Percentiles rank a stretch among this genome's conserved stretches.
Conservation (phyloP, 73 alveolate species). For the Uronychia setigera region DNA sequence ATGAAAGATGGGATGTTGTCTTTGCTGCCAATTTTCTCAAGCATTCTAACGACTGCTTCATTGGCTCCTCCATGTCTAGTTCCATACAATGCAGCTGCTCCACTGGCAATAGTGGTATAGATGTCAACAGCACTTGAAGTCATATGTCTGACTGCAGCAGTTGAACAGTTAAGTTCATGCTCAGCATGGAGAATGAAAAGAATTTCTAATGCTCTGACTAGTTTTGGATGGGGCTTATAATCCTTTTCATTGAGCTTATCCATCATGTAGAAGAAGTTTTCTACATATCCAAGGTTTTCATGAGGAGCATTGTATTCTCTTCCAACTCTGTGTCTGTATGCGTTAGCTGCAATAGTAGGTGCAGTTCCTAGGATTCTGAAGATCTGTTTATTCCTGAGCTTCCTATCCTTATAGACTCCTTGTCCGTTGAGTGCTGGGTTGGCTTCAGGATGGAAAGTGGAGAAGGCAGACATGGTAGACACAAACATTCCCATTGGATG, state of each 20-base stretch:
- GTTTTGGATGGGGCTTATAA: slow-evolving; percentile 81
- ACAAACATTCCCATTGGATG: slow-evolving; percentile 96
- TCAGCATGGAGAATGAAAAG: slow-evolving; percentile 92
- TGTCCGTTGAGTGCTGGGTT: slow-evolving; percentile 92
- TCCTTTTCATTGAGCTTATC: slow-evolving; percentile 75
- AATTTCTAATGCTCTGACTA: slow-evolving; percentile 81
- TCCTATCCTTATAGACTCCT: slow-evolving; percentile 70
- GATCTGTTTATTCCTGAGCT: slow-evolving; percentile 82
- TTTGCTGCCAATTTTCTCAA: slow-evolving; percentile 83
- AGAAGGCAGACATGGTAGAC: slow-evolving; percentile 79
- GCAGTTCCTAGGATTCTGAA: slow-evolving; percentile 83
- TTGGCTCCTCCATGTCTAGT: slow-evolving; percentile 96
- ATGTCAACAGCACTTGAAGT: slow-evolving; percentile 81
- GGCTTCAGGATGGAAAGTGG: slow-evolving; percentile 93
- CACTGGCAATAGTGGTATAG: slow-evolving; percentile 86
- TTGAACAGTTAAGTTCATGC: slow-evolving; percentile 94
- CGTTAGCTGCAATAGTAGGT: slow-evolving; percentile 83
- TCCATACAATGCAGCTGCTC: slow-evolving; percentile 92
- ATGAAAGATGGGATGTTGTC: slow-evolving; percentile 84
- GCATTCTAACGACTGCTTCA: slow-evolving; percentile 94
- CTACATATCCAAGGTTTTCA: slow-evolving; percentile 79
- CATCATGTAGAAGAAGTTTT: slow-evolving; percentile 89
- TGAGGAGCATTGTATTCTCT: slow-evolving; percentile 75
- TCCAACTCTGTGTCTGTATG: slow-evolving; percentile 89
- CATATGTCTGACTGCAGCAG: slow-evolving; percentile 93